These are phyloP conservation scores for Sarocladium strictum DNA, from an alignment of 2,329 filamentous ascomycete genomes.

Conservation along the genomic window DNA sequence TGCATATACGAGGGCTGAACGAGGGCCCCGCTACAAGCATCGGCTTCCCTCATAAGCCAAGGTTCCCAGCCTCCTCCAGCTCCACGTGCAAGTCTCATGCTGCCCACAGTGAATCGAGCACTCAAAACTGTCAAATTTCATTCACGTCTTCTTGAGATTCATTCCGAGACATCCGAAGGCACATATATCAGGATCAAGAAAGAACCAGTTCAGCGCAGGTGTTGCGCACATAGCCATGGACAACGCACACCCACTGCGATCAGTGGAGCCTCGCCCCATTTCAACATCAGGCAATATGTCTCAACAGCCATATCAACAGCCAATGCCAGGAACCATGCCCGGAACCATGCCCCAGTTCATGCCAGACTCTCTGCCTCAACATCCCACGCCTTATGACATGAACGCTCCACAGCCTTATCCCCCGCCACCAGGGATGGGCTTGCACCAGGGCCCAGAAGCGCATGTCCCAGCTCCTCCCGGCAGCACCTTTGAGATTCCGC, in stretches of 20 bases:
- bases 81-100: not conserved
- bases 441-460: slow-evolving; percentile 16
- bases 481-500: slow-evolving; percentile 15
- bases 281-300: slow-evolving; percentile 4
- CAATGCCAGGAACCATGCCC: not conserved
- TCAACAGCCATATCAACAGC: not conserved
- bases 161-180: not conserved
- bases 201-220: not conserved
- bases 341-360: slow-evolving; percentile 5
- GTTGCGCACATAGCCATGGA: slow-evolving; percentile 3
- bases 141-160: not conserved
- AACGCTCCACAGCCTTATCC: slow-evolving; percentile 1
- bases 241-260: slow-evolving; percentile 4
- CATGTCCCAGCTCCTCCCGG: slow-evolving; percentile 18
- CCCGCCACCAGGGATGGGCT: slow-evolving; percentile 12
- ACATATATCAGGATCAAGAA: not conserved
- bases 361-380: not conserved
- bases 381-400: slow-evolving; percentile 1
- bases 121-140: not conserved
- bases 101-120: not conserved
- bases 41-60: not conserved
- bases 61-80: not conserved
- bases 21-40: not conserved
- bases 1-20: not conserved
- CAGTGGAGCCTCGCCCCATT: slow-evolving; percentile 12